Percentiles rank a stretch among this genome's conserved stretches.
Conservation (phyloP, 163 green algal genomes). For the Scenedesmus sp. region DNA sequence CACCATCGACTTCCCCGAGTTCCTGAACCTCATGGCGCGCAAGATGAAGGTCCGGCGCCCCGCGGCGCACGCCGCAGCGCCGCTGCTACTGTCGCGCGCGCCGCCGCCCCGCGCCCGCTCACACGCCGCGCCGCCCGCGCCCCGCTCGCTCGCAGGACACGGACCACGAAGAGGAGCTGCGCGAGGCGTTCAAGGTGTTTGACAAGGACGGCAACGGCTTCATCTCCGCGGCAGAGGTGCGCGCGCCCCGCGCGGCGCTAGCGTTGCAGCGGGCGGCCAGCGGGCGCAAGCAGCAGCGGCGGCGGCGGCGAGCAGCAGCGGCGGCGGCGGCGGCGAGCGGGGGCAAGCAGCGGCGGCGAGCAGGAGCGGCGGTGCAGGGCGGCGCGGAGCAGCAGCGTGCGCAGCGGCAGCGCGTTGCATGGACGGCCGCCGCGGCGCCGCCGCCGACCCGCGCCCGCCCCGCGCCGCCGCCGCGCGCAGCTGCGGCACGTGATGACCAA, state of each 20-base stretch:
- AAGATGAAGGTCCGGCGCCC: slow-evolving; percentile 87
- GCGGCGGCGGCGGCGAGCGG: background rate
- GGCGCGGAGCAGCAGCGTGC: background rate
- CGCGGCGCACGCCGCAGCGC: background rate
- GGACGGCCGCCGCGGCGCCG: background rate
- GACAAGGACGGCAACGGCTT: slow-evolving; percentile 99
- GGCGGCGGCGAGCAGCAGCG: background rate
- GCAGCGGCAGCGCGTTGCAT: background rate
- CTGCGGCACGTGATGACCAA: slow-evolving; percentile 99
- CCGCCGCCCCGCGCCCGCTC: background rate
- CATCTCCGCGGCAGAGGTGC: slow-evolving; percentile 97
- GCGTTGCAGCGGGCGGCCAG: background rate
- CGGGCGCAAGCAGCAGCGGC: background rate
- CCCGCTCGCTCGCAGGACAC: slow-evolving; percentile 76
- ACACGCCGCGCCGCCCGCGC: background rate
- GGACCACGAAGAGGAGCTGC: slow-evolving; percentile 98
- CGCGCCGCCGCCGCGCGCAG: too few species aligned
- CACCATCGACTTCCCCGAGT: slow-evolving; percentile 99
- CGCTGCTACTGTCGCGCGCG: background rate
- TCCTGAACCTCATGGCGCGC: slow-evolving; percentile 96
- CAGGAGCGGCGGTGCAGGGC: background rate
- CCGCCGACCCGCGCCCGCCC: too few species aligned
- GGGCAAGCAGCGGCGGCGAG: background rate
- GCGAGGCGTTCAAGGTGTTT: slow-evolving; percentile 99
- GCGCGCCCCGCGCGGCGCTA: background rate